These are phyloP conservation scores for Bryoglossum gracile DNA, from an alignment of 495 filamentous ascomycete species.

Conservation along the genomic window DNA sequence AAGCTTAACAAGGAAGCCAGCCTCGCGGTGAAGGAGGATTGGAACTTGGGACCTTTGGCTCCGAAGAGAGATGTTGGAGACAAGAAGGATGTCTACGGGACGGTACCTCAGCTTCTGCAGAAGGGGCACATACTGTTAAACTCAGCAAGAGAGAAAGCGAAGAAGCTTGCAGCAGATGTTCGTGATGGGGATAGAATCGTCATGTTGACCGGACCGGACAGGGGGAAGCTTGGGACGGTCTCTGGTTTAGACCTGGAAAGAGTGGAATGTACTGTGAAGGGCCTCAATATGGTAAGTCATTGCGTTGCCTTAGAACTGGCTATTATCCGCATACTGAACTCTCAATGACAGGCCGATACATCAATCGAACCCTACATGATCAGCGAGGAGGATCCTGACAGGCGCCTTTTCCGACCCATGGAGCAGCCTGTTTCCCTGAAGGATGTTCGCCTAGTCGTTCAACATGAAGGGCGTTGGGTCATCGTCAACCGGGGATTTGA, in stretches of 20 bases:
- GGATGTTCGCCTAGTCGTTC: slow-evolving; percentile 73
- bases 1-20: slow-evolving; percentile 28
- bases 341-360: slow-evolving; percentile 47
- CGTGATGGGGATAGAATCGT: slow-evolving; percentile 68
- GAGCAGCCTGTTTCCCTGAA: slow-evolving; percentile 53
- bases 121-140: slow-evolving; percentile 16
- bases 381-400: slow-evolving; percentile 29
- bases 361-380: slow-evolving; percentile 48
- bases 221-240: slow-evolving; percentile 73
- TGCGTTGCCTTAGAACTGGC: background rate
- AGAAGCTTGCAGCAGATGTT: slow-evolving; percentile 44
- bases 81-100: slow-evolving; percentile 21
- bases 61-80: slow-evolving; percentile 59
- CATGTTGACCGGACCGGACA: slow-evolving; percentile 64
- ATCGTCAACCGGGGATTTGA: too few species aligned
- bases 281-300: slow-evolving; percentile 57
- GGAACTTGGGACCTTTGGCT: slow-evolving; percentile 65
- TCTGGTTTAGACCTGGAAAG: slow-evolving; percentile 44
- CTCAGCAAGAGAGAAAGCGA: slow-evolving; percentile 29
- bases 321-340: background rate
- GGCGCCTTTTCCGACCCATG: slow-evolving; percentile 37
- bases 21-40: slow-evolving; percentile 53
- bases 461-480: too few species aligned
- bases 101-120: slow-evolving; percentile 7
- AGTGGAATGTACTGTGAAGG: slow-evolving; percentile 54